These are phyloP conservation scores for Amphicarpaea edgeworthii DNA, from an alignment of 306 rosid species.

Conservation along the genomic window DNA sequence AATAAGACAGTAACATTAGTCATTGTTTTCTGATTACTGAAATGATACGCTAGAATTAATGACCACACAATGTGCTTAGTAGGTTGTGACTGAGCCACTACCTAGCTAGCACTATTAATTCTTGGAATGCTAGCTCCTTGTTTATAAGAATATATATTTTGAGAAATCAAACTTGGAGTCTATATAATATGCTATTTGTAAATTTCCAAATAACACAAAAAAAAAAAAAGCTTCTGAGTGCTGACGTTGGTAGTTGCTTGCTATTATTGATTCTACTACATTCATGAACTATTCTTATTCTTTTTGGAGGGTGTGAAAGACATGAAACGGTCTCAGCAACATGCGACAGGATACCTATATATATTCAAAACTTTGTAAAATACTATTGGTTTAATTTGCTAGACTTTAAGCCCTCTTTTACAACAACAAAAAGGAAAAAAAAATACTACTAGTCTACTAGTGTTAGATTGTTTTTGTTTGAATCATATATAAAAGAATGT, in stretches of 20 bases:
- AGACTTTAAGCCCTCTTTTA: no score
- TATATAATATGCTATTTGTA: no score
- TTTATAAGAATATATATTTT: background rate
- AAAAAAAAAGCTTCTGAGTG: background rate
- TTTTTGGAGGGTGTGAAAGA: background rate
- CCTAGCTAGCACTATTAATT: background rate
- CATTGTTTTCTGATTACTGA: conserved; percentile 24
- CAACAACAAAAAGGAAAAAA: no score
- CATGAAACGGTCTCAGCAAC: conserved; percentile 10
- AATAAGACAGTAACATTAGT: background rate
- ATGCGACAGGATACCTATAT: conserved; percentile 12
- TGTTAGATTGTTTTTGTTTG: no score
- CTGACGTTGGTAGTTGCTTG: background rate
- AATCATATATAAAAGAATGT: no score
- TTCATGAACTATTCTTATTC: background rate
- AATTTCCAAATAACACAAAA: background rate
- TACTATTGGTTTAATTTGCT: conserved; percentile 15
- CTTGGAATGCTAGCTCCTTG: conserved; percentile 1
- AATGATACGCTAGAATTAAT: conserved; percentile 3
- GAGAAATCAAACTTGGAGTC: no score
- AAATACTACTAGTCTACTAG: no score
- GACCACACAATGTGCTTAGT: conserved; percentile 21
- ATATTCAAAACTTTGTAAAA: background rate
- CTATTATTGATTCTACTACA: background rate
- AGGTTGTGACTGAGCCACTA: conserved; percentile 36